phyloP scores from a whole-genome alignment of 148 eudicot genomes.

The Silene uniflora region DNA sequence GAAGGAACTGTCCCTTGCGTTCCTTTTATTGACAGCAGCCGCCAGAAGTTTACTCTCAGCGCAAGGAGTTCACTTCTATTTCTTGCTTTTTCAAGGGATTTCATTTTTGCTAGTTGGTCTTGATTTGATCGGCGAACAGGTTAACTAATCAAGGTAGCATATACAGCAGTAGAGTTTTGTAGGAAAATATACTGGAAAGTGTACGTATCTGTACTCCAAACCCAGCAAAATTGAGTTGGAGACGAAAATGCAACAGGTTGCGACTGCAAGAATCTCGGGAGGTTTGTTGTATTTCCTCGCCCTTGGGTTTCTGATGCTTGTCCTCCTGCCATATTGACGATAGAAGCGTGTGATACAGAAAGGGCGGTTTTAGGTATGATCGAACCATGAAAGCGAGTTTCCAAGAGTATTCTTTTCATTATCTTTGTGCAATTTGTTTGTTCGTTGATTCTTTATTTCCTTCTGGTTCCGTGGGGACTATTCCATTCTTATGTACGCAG shows the following conservation, averaged over 20 bases:
- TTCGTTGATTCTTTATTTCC: conserved; percentile 24
- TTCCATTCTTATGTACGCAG: conserved; percentile 62
- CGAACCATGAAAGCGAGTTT: neutral
- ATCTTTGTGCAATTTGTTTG: conserved; percentile 31
- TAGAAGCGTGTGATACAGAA: conserved; percentile 12
- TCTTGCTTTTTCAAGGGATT: conserved; percentile 89
- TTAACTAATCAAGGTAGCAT: conserved; percentile 31
- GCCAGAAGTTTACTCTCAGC: conserved; percentile 84
- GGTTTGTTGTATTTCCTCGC: conserved; percentile 21
- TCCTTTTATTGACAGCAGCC: conserved; percentile 77
- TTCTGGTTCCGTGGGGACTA: conserved; percentile 31
- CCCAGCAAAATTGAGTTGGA: neutral
- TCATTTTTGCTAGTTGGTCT: conserved; percentile 89
- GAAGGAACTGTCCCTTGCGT: conserved; percentile 79
- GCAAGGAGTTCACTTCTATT: conserved; percentile 95
- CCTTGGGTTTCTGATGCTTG: conserved; percentile 18
- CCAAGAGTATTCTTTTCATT: conserved; percentile 14
- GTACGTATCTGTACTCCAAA: conserved; percentile 3
- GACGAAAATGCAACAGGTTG: neutral
- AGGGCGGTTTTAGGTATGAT: conserved; percentile 12
- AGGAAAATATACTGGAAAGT: neutral
- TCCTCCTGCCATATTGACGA: neutral
- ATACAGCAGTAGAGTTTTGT: conserved; percentile 16
- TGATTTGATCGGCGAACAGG: conserved; percentile 94
- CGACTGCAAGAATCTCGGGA: conserved; percentile 18